phyloP scores from a whole-genome alignment of 108 stramenopile genomes.

The Nitzschia sp. region DNA sequence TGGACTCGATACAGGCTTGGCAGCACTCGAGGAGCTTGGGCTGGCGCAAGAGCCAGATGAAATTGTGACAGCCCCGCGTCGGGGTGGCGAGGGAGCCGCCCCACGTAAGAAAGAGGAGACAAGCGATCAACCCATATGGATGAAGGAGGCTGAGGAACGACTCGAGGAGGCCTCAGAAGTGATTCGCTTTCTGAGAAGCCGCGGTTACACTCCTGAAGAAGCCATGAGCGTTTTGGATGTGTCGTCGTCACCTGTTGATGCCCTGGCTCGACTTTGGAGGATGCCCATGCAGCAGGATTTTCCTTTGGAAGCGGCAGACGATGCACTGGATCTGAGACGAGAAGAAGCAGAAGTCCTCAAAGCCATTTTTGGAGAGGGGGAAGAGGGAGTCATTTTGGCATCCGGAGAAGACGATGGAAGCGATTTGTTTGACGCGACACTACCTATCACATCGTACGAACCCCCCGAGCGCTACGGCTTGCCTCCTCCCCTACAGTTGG shows the following conservation, averaged over 20 bases:
- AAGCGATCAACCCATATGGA: slow-evolving; percentile 14
- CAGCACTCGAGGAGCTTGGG: slow-evolving; percentile 17
- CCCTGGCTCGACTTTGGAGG: neutral
- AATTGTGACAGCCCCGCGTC: neutral
- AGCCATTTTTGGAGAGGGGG: slow-evolving; percentile 32
- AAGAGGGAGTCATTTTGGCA: neutral
- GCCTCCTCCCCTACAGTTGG: slow-evolving; percentile 21
- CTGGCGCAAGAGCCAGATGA: neutral
- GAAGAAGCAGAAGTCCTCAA: slow-evolving; percentile 29
- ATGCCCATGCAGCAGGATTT: neutral
- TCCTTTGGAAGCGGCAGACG: neutral
- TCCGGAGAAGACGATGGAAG: neutral
- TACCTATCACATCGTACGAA: slow-evolving; percentile 24
- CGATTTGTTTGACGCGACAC: slow-evolving; percentile 17
- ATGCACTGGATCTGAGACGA: slow-evolving; percentile 7
- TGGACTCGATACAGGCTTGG: slow-evolving; percentile 23
- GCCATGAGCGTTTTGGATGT: neutral
- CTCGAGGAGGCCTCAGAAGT: neutral
- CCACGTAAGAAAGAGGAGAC: neutral
- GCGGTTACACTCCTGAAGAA: slow-evolving; percentile 5
- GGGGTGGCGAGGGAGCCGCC: neutral
- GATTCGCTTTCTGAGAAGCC: slow-evolving; percentile 1
- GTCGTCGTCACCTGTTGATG: neutral
- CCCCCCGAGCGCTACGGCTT: slow-evolving; percentile 21
- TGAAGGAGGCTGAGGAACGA: slow-evolving; percentile 2